Conservation (phyloP, 2,329 filamentous ascomycete species). For the Orbilia quercus region DNA sequence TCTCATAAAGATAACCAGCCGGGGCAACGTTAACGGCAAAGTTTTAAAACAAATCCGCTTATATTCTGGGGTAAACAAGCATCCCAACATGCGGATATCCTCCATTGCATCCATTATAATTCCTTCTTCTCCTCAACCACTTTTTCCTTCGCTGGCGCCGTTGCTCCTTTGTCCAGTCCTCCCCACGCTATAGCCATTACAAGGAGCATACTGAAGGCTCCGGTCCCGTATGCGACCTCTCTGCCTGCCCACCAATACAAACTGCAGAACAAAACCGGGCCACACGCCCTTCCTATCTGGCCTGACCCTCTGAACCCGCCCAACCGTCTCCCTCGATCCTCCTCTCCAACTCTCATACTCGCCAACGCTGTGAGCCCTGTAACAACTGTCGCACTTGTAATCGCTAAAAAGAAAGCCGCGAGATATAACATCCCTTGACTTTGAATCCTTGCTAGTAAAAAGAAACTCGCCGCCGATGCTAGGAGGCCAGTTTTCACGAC, state of each 20-base stretch:
- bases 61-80: slow-evolving; percentile 5
- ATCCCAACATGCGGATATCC: background rate
- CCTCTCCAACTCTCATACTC: slow-evolving; percentile 84
- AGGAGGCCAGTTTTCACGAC: slow-evolving; percentile 83
- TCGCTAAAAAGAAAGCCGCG: slow-evolving; percentile 83
- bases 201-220: slow-evolving; percentile 80
- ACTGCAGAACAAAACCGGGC: slow-evolving; percentile 84
- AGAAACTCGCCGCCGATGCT: slow-evolving; percentile 81
- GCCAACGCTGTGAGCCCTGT: slow-evolving; percentile 91
- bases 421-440: slow-evolving; percentile 78
- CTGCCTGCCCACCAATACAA: slow-evolving; percentile 98
- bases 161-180: slow-evolving; percentile 72
- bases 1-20: background rate
- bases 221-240: slow-evolving; percentile 83
- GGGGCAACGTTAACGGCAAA: background rate
- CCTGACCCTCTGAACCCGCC: slow-evolving; percentile 76
- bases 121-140: slow-evolving; percentile 38
- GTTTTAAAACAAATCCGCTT: background rate
- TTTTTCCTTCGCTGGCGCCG: slow-evolving; percentile 2
- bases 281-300: slow-evolving; percentile 86
- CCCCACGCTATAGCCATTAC: slow-evolving; percentile 75
- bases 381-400: slow-evolving; percentile 94
- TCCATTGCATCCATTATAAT: background rate
- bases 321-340: slow-evolving; percentile 85
- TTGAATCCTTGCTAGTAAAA: slow-evolving; percentile 77